Evolutionary conservation across 2,329 filamentous ascomycete species (phyloP).

Genomic region (Tolypocladium ophioglossoides): DNA sequence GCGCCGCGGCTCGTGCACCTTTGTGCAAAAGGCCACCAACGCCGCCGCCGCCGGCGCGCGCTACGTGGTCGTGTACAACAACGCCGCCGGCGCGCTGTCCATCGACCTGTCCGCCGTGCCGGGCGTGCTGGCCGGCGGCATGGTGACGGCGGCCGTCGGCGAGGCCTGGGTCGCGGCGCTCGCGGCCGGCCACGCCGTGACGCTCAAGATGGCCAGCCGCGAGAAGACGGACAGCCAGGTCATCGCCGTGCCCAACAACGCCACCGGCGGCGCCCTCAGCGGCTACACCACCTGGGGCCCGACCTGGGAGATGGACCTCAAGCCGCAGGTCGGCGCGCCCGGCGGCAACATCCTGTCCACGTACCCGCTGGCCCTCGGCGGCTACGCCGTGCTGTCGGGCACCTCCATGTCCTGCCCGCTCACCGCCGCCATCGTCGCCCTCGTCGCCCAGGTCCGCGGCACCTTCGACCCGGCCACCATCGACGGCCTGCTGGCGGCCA

Average conservation of each 20-base stretch:
- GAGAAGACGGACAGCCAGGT: conserved; percentile 19
- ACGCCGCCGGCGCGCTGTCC: conserved; percentile 21
- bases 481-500: conserved; percentile 38
- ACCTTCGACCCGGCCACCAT: conserved; percentile 38
- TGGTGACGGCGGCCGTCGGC: conserved; percentile 31
- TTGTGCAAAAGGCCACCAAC: conserved; percentile 41
- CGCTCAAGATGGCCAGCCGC: conserved; percentile 32
- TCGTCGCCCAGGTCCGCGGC: conserved; percentile 41
- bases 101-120: conserved; percentile 21
- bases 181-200: conserved; percentile 30
- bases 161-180: conserved; percentile 32
- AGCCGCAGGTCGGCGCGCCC: conserved; percentile 44
- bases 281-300: conserved; percentile 50
- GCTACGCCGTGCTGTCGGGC: conserved; percentile 42
- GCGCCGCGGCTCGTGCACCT: conserved; percentile 46
- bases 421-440: conserved; percentile 41
- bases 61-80: conserved; percentile 54
- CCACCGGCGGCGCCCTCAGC: conserved; percentile 40
- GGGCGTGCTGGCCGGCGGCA: conserved; percentile 25
- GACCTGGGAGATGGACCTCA: conserved; percentile 45
- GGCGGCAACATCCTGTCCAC: conserved; percentile 50
- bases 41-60: conserved; percentile 44
- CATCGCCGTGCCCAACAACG: conserved; percentile 15
- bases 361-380: conserved; percentile 33
- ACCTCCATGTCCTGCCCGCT: conserved; percentile 53